Conservation (phyloP, 2,329 filamentous ascomycete species). For the Apiospora rasikravindrae region DNA sequence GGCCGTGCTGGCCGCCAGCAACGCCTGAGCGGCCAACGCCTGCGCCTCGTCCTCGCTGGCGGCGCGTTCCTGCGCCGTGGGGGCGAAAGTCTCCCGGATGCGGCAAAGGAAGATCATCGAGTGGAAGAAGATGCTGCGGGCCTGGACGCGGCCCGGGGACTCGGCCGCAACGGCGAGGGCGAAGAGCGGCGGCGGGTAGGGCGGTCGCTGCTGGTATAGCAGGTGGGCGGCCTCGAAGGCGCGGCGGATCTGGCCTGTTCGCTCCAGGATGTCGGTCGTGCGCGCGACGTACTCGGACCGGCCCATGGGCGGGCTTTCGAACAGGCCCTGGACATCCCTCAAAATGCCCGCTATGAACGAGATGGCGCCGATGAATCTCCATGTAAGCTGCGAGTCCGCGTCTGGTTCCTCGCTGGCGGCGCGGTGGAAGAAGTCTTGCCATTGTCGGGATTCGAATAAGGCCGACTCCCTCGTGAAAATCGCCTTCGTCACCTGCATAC, state of each 20-base stretch:
- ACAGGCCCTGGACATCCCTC: background rate
- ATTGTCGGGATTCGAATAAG: background rate
- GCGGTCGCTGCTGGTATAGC: background rate
- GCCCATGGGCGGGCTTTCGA: too few relatives aligned
- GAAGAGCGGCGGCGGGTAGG: background rate
- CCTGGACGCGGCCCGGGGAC: background rate
- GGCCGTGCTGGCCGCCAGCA: background rate
- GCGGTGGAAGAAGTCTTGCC: background rate
- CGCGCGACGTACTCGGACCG: background rate
- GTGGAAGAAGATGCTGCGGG: background rate
- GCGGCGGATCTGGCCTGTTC: background rate
- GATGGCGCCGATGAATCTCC: background rate
- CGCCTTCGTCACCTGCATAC: background rate
- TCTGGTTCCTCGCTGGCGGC: background rate
- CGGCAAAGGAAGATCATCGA: conserved; percentile 1
- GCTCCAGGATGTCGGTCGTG: background rate
- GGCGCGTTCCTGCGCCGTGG: background rate
- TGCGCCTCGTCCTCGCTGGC: conserved; percentile 12
- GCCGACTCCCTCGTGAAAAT: background rate
- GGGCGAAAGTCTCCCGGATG: background rate
- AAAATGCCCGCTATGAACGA: background rate
- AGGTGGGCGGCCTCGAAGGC: background rate
- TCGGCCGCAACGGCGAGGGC: background rate
- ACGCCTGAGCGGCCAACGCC: background rate
- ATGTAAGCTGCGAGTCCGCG: background rate